A percentile compares a stretch with the other conserved stretches of the same genome.
Conservation (phyloP, 2,329 filamentous ascomycete genomes). For the Alternaria consortialis region DNA sequence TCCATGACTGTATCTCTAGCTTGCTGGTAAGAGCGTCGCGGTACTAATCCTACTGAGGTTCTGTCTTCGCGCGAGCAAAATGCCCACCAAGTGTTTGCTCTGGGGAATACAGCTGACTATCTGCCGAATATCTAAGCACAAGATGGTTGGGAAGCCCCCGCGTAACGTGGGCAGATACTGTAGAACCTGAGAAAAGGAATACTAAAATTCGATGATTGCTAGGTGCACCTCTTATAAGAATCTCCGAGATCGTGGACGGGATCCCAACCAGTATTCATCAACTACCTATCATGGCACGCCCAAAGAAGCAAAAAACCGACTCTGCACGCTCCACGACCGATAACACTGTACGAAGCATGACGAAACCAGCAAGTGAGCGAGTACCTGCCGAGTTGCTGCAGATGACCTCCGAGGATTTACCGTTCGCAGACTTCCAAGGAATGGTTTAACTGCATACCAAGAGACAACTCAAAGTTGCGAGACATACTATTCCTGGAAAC, state of each 20-base stretch:
- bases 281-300: not conserved
- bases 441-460: too few relatives aligned
- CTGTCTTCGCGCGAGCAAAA: not conserved
- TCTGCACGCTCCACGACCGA: too few relatives aligned
- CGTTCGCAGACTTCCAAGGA: too few relatives aligned
- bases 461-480: too few relatives aligned
- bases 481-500: too few relatives aligned
- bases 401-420: too few relatives aligned
- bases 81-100: not conserved
- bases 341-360: too few relatives aligned
- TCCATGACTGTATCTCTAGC: not conserved
- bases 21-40: not conserved
- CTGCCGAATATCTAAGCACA: not conserved
- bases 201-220: not conserved
- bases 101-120: not conserved
- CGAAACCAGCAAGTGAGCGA: too few relatives aligned
- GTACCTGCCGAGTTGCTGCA: too few relatives aligned
- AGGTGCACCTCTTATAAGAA: not conserved
- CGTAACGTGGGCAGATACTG: too few relatives aligned
- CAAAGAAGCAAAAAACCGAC: not conserved
- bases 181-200: not conserved
- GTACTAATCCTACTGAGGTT: not conserved
- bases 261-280: not conserved
- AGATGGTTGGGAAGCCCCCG: not conserved
- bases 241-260: not conserved